These are phyloP conservation scores for Aureobasidium zeae DNA, from an alignment of 2,329 filamentous ascomycete genomes.

Conservation along the genomic window DNA sequence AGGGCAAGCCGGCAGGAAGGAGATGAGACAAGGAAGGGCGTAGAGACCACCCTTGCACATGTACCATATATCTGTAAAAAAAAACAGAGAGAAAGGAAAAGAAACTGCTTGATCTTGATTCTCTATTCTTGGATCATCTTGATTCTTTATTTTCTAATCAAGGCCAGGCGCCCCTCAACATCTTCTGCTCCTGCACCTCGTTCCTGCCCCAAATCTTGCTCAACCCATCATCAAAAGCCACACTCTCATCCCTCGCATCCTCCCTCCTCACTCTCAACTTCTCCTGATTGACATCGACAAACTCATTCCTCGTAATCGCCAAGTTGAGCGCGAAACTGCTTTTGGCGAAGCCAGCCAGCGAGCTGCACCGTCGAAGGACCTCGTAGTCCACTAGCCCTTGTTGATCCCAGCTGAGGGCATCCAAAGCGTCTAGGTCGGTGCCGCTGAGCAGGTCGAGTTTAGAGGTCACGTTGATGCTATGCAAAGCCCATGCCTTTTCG, in stretches of 20 bases:
- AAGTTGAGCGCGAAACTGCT: conserved; percentile 42
- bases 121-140: no score
- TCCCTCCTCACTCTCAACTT: conserved; percentile 20
- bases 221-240: conserved; percentile 19
- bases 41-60: not conserved
- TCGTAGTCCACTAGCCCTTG: conserved; percentile 44
- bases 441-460: conserved; percentile 37
- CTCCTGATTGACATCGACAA: conserved; percentile 19
- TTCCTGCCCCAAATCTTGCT: conserved; percentile 21
- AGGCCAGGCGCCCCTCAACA: conserved; percentile 18
- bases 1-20: conserved; percentile 25
- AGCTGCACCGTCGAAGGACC: conserved; percentile 37
- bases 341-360: conserved; percentile 38
- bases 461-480: conserved; percentile 33
- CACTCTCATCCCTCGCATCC: conserved; percentile 19
- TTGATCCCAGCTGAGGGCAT: conserved; percentile 40
- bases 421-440: conserved; percentile 29
- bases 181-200: conserved; percentile 19
- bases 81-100: no score
- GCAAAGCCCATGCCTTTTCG: conserved; percentile 27
- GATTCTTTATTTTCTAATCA: no score
- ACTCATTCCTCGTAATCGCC: conserved; percentile 34
- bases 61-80: conserved; percentile 7
- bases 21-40: conserved; percentile 10
- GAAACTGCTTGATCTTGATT: no score